Conservation (phyloP, 139 green algal species). For the Chlorella sp. region DNA sequence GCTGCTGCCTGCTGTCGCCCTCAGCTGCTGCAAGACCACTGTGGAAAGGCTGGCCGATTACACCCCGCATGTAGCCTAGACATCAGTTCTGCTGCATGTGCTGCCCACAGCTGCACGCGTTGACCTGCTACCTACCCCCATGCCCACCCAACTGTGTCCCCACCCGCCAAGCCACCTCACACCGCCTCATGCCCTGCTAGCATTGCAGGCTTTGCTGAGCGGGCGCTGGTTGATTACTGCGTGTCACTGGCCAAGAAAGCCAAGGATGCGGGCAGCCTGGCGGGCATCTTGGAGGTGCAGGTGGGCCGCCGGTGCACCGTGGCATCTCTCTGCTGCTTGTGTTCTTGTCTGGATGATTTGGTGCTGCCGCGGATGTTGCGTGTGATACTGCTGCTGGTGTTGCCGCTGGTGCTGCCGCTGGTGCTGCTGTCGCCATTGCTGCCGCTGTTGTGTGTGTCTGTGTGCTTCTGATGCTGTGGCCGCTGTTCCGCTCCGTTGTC, state of each 20-base stretch:
- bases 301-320: not conserved
- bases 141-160: not conserved
- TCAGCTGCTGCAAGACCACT: no score
- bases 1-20: not conserved
- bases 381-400: not conserved
- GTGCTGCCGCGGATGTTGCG: not conserved
- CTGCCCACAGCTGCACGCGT: not conserved
- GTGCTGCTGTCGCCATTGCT: not conserved
- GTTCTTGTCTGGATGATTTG: not conserved
- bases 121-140: not conserved
- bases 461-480: no score
- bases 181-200: not conserved
- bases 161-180: not conserved
- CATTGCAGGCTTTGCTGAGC: constrained; percentile 55
- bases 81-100: not conserved
- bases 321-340: not conserved
- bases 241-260: constrained; percentile 58
- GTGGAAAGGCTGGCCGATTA: not conserved
- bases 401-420: not conserved
- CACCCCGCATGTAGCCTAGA: not conserved
- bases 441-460: no score
- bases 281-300: constrained; percentile 37
- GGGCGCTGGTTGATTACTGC: constrained; percentile 56
- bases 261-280: constrained; percentile 37
- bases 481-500: no score